phyloP scores from a whole-genome alignment of 2,329 filamentous ascomycete species.

The Aureobasidium melanogenum region DNA sequence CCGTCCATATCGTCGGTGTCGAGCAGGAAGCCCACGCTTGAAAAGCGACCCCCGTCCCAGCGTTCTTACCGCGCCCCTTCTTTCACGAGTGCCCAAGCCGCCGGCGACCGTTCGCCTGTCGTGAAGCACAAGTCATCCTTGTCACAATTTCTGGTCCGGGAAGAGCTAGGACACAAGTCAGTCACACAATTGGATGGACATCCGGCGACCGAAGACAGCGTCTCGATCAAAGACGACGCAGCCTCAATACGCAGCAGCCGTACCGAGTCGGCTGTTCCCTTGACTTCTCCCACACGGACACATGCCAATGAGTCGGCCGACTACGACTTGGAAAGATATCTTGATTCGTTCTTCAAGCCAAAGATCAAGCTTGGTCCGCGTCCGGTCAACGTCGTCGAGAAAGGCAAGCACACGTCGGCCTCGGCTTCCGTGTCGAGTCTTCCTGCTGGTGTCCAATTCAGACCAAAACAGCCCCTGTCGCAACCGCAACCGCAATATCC shows the following conservation, averaged over 20 bases:
- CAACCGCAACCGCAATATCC: not conserved
- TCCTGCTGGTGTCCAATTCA: slow-evolving; percentile 64
- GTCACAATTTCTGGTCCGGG: slow-evolving; percentile 22
- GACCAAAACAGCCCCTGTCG: not conserved
- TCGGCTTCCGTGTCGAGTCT: slow-evolving; percentile 60
- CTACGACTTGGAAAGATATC: slow-evolving; percentile 38
- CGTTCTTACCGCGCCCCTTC: slow-evolving; percentile 5
- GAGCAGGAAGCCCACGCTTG: not conserved
- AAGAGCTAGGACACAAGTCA: slow-evolving; percentile 20
- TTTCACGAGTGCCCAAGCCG: not conserved
- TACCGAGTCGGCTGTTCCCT: not conserved
- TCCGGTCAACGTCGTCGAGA: slow-evolving; percentile 59
- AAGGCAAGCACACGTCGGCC: slow-evolving; percentile 37
- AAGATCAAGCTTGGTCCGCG: slow-evolving; percentile 87
- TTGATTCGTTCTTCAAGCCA: slow-evolving; percentile 44
- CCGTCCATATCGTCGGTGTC: not conserved
- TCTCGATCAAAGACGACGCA: slow-evolving; percentile 15
- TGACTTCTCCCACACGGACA: not conserved
- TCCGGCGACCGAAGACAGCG: slow-evolving; percentile 13
- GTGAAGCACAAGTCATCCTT: slow-evolving; percentile 21
- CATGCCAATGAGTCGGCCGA: slow-evolving; percentile 4
- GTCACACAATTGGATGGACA: slow-evolving; percentile 19
- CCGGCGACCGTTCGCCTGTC: not conserved
- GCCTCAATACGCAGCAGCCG: not conserved
- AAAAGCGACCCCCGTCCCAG: not conserved